phyloP scores from a whole-genome alignment of 2,329 filamentous ascomycete species.

The Cladosporium phlei region DNA sequence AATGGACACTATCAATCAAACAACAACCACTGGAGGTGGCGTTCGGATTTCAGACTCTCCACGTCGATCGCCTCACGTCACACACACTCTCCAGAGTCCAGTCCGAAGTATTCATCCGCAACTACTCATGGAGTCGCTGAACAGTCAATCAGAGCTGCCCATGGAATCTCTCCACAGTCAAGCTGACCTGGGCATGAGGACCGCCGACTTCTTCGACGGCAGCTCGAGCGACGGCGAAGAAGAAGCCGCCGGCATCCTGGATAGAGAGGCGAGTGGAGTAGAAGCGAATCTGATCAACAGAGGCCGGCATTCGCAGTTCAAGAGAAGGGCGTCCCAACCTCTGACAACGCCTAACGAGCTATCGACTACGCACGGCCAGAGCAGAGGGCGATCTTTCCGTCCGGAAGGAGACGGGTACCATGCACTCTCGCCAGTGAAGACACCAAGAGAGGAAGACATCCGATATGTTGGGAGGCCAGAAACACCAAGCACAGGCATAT shows the following conservation, averaged over 20 bases:
- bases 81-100: constrained; percentile 29
- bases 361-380: constrained; percentile 21
- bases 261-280: constrained; percentile 13
- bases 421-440: constrained; percentile 19
- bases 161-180: constrained; percentile 30
- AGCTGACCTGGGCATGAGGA: constrained; percentile 27
- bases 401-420: constrained; percentile 23
- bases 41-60: constrained; percentile 31
- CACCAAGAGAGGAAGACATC: neutral
- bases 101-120: constrained; percentile 33
- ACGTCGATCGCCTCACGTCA: constrained; percentile 30
- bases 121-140: constrained; percentile 19
- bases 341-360: constrained; percentile 17
- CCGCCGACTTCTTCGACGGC: constrained; percentile 35
- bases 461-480: constrained; percentile 8
- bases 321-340: constrained; percentile 16
- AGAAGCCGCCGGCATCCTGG: constrained; percentile 2
- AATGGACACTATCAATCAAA: constrained; percentile 4
- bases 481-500: constrained; percentile 21
- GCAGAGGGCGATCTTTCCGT: constrained; percentile 5
- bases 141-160: constrained; percentile 7
- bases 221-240: constrained; percentile 16
- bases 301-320: constrained; percentile 18
- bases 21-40: neutral
- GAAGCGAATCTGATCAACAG: constrained; percentile 13